Base-by-base conservation (phyloP, 768 basidiomycete species). In the Leccinum imitatum region DNA sequence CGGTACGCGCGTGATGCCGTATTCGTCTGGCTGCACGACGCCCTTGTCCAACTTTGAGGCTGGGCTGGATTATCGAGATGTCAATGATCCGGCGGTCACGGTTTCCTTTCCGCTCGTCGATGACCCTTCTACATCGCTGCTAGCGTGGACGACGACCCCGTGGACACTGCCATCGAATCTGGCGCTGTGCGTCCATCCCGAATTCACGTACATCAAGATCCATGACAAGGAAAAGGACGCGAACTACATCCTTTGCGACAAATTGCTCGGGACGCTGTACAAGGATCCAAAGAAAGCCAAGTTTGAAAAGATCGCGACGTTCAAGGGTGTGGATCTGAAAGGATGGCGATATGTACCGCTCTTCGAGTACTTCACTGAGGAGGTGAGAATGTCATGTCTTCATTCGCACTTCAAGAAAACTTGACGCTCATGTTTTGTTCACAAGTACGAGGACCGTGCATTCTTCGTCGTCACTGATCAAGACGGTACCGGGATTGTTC, bases 71-170 rank as follows among this genome's bases (percentile, higher is more conserved):
- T 98, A 97, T 75, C 84, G 88, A 71, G 95, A 98, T 74, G 90
- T 97, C 53, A 90, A 84, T 68, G 97, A 99, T 78, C 97, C 97
- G 50, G 90, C 94, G 50, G 93, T 99, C 5, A 97, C 95, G 19
- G 86, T 99, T 55, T 77, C 93, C 1, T 99, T 99, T 79, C 91
- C 88, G 11, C 84, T 98, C 25, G 90, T 96, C 21, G 93, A 97
- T 63, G 97, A 99, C 69, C 93, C 93, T 2, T 83, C 77, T 56
- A 98, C 95, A 17, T 87, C 91, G 2, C 78, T 99, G 19, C 78
- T 99, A 30, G 96, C 96, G 4, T 99, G 97, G 97, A 99, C 97
- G 17, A 99, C 97, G 17, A 99, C 97, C 0, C 97, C 97, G 0
- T 99, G 95, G 95, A 98, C 97, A 0, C 80, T 98, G 4, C 97